A percentile compares a stretch with the other conserved stretches of the same genome.
Conservation (phyloP, 2,329 filamentous ascomycete species). For the Neurospora sp. region DNA sequence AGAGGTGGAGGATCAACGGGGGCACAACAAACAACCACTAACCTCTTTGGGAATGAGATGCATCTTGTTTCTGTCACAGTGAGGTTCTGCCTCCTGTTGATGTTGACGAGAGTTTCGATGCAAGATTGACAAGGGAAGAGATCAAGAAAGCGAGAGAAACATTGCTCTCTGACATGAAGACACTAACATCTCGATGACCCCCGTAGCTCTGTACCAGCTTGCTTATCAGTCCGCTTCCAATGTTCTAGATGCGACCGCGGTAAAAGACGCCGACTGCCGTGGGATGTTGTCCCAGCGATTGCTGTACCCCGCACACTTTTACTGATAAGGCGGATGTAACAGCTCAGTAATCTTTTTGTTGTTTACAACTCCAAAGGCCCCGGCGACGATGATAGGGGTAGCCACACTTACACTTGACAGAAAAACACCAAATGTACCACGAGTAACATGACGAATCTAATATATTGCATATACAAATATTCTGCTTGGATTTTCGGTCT, state of each 20-base stretch:
- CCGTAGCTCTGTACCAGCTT: neutral
- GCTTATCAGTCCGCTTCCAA: neutral
- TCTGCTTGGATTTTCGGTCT: neutral
- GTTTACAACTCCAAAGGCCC: neutral
- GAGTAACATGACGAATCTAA: neutral
- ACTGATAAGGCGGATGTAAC: neutral
- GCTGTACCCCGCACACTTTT: neutral
- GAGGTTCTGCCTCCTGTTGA: neutral
- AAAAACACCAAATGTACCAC: neutral
- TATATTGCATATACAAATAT: neutral
- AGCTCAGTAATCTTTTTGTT: neutral
- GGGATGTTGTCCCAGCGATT: neutral
- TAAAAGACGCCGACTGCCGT: neutral
- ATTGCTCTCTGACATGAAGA: too few species aligned
- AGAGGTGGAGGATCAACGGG: neutral
- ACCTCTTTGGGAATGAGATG: constrained; percentile 28
- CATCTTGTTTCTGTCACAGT: constrained; percentile 16
- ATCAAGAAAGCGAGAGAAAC: neutral
- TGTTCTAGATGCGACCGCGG: neutral
- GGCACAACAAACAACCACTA: constrained; percentile 9
- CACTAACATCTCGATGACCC: neutral
- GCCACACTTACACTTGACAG: neutral
- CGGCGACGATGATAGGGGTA: neutral
- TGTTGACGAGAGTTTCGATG: neutral
- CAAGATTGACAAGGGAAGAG: neutral